Evolutionary conservation across 352 stramenopile genomes (phyloP).

Genomic region (Pythium scleroteichum): DNA sequence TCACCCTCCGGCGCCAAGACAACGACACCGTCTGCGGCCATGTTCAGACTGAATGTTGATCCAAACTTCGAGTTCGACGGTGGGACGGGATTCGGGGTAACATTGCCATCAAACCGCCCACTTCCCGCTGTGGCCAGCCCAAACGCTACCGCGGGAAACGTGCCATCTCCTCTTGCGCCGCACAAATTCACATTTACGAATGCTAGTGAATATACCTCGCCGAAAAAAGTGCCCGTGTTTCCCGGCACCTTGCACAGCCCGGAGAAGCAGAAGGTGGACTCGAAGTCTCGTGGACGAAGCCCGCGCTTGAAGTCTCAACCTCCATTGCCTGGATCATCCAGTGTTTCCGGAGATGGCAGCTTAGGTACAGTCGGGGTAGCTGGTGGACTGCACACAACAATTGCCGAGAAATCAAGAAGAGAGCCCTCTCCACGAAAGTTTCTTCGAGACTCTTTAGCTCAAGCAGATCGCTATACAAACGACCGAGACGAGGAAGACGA

Average conservation of each 20-base stretch:
- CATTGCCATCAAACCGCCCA: conserved; percentile 59
- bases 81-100: conserved; percentile 56
- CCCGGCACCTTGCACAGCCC: conserved; percentile 61
- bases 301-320: conserved; percentile 26
- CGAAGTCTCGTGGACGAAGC: conserved; percentile 17
- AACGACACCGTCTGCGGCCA: conserved; percentile 19
- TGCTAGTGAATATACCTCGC: conserved; percentile 64
- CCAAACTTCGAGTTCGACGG: conserved; percentile 74
- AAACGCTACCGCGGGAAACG: background rate
- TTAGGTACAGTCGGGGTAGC: background rate
- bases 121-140: conserved; percentile 35
- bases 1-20: background rate
- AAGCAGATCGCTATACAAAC: background rate
- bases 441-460: conserved; percentile 50
- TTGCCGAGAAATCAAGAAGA: conserved; percentile 37
- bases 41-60: conserved; percentile 59
- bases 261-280: conserved; percentile 40
- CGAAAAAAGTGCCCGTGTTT: conserved; percentile 78
- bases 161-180: conserved; percentile 14
- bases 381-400: background rate
- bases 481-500: conserved; percentile 23
- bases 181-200: conserved; percentile 78
- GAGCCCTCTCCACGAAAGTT: conserved; percentile 70
- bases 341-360: background rate
- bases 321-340: background rate